These are phyloP conservation scores for Saraca asoca DNA, from an alignment of 331 rosid genomes.

Conservation along the genomic window DNA sequence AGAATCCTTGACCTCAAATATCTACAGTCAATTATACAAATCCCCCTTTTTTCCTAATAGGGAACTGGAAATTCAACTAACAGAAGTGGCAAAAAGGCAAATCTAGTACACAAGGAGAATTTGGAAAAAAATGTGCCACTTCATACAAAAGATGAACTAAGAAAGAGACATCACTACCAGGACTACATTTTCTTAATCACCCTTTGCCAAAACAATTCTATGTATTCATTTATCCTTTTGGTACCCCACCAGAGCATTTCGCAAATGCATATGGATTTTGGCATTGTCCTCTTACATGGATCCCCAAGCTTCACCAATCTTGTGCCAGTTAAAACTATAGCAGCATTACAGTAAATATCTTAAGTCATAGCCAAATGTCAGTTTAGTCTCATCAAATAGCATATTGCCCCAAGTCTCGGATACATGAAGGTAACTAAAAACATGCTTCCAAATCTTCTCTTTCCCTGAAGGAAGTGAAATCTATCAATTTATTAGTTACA, in stretches of 20 bases:
- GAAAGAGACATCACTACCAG: too few relatives aligned
- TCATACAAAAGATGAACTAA: too few relatives aligned
- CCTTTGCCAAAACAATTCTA: neutral
- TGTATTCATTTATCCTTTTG: neutral
- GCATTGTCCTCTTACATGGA: neutral
- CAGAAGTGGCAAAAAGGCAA: neutral
- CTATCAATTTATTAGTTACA: neutral
- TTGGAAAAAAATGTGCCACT: too few relatives aligned
- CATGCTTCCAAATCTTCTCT: neutral
- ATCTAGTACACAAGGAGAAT: neutral
- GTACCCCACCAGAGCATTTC: neutral
- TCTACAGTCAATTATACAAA: neutral
- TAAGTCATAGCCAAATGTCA: neutral
- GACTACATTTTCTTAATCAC: too few relatives aligned
- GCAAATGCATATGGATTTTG: neutral
- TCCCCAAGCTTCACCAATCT: neutral
- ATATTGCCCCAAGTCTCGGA: neutral
- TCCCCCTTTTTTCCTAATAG: neutral
- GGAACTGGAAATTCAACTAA: neutral
- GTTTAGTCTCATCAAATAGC: neutral
- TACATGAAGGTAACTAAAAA: neutral
- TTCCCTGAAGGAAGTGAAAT: too few relatives aligned
- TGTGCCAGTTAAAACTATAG: neutral
- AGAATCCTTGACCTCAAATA: neutral
- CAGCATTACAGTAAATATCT: neutral